These are phyloP conservation scores for Monilinia polystroma DNA, from an alignment of 2,329 filamentous ascomycete species.

Conservation along the genomic window DNA sequence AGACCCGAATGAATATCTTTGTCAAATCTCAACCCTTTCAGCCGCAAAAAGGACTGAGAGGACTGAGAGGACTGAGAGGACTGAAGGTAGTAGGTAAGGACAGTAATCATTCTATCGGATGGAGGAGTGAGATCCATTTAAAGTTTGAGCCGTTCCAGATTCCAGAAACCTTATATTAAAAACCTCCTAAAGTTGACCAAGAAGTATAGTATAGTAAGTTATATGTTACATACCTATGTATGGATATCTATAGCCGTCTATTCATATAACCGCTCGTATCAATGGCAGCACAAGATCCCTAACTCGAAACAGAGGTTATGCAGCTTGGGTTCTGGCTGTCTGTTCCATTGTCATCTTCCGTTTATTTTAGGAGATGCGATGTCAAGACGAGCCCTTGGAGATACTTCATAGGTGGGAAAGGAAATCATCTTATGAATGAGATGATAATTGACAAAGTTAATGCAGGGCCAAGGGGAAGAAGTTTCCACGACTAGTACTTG, in stretches of 20 bases:
- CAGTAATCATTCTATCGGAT: too few relatives aligned
- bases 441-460: neutral
- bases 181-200: neutral
- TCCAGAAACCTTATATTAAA: neutral
- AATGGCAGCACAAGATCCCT: neutral
- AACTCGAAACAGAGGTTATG: neutral
- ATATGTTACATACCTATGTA: too few relatives aligned
- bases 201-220: too few relatives aligned
- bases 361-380: too few relatives aligned
- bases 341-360: too few relatives aligned
- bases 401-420: neutral
- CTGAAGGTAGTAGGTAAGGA: too few relatives aligned
- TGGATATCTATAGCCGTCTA: too few relatives aligned
- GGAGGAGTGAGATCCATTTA: neutral
- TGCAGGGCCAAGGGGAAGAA: neutral
- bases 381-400: neutral
- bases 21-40: neutral
- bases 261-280: neutral
- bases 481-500: conserved; percentile 2
- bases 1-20: neutral
- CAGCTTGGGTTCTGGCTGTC: neutral
- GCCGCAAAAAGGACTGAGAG: neutral
- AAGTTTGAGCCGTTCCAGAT: neutral
- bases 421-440: conserved; percentile 11
- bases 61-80: too few relatives aligned